Conservation (phyloP, 2,329 filamentous ascomycete species). For the Colletotrichum tanaceti region DNA sequence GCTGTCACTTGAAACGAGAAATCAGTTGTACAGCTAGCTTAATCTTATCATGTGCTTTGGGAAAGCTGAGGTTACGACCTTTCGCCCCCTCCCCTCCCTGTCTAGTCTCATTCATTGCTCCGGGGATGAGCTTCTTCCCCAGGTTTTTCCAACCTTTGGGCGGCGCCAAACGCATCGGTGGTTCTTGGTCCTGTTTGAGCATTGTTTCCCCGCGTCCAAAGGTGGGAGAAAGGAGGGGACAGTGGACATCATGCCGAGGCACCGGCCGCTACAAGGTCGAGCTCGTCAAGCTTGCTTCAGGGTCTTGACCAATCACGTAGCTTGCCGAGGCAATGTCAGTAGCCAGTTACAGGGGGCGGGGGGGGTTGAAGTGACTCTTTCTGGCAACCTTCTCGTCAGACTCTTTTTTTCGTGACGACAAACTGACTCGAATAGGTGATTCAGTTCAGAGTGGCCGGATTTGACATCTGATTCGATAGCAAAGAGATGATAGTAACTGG, state of each 20-base stretch:
- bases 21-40: neutral
- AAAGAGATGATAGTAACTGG: neutral
- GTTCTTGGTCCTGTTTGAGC: slow-evolving; percentile 16
- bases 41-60: slow-evolving; percentile 20
- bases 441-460: neutral
- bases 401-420: neutral
- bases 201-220: slow-evolving; percentile 1
- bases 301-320: slow-evolving; percentile 20
- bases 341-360: slow-evolving; percentile 7
- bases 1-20: neutral
- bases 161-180: slow-evolving; percentile 5
- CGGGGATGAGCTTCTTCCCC: slow-evolving; percentile 39
- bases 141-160: slow-evolving; percentile 28
- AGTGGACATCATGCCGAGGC: slow-evolving; percentile 34
- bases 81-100: slow-evolving; percentile 29
- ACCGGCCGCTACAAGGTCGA: slow-evolving; percentile 21
- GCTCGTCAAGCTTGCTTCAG: slow-evolving; percentile 3
- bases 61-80: slow-evolving; percentile 24
- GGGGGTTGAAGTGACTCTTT: neutral
- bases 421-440: slow-evolving; percentile 27
- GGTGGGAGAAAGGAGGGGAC: neutral
- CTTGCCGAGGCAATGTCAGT: slow-evolving; percentile 34
- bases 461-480: neutral
- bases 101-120: neutral
- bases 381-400: slow-evolving; percentile 35